Conservation (phyloP, 805 yeast species). For the Scheffersomyces ergatensis region DNA sequence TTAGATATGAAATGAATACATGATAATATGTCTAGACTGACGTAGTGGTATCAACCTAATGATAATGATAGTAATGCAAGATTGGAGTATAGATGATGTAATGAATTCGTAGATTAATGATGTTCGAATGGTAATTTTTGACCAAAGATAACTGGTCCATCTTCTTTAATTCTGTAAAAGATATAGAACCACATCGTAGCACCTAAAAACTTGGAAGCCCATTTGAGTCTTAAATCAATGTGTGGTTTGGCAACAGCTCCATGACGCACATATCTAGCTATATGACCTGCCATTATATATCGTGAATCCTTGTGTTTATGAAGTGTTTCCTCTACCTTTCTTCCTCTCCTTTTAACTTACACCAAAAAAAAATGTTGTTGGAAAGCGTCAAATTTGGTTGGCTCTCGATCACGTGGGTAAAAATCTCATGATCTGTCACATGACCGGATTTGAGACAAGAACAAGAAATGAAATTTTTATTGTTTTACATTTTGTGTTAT, state of each 20-base stretch:
- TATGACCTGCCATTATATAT: constrained; percentile 42
- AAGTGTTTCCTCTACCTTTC: too few relatives aligned
- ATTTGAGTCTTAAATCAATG: constrained; percentile 53
- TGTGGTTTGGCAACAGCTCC: constrained; percentile 68
- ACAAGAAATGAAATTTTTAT: too few relatives aligned
- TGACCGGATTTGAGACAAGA: too few relatives aligned
- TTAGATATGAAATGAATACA: too few relatives aligned
- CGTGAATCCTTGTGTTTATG: too few relatives aligned
- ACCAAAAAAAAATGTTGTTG: neutral
- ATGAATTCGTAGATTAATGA: constrained; percentile 20
- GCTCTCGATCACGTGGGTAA: neutral
- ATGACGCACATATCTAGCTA: constrained; percentile 45
- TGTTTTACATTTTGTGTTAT: too few relatives aligned
- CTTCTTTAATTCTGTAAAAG: constrained; percentile 75
- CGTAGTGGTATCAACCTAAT: too few relatives aligned
- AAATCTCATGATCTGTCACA: too few relatives aligned
- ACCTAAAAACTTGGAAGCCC: constrained; percentile 67
- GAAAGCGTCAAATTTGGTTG: constrained; percentile 2
- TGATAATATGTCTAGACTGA: too few relatives aligned
- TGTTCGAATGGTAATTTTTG: constrained; percentile 38
- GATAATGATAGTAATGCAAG: too few relatives aligned
- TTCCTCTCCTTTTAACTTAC: too few relatives aligned
- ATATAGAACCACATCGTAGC: constrained; percentile 91
- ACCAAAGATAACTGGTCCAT: constrained; percentile 59
- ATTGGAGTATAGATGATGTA: too few relatives aligned